Evolutionary conservation across 306 rosid genomes (phyloP).

Genomic region (Boehmeria nivea): DNA sequence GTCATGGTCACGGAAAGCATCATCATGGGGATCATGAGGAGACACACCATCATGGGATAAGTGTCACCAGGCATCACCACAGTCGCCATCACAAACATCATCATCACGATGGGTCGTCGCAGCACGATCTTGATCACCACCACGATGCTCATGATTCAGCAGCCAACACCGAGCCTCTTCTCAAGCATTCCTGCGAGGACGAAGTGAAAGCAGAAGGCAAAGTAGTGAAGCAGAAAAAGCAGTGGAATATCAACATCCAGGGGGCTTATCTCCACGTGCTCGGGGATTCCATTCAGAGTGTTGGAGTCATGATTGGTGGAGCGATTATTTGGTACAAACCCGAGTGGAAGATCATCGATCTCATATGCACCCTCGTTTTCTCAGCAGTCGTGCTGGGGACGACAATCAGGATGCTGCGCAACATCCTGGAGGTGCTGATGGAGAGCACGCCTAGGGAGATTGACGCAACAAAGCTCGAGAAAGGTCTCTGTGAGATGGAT

Average conservation of each 20-base stretch:
- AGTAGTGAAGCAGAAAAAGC: conserved; percentile 10
- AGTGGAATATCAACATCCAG: conserved; percentile 41
- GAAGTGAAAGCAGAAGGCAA: conserved; percentile 11
- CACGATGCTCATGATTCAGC: conserved; percentile 16
- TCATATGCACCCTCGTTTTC: conserved; percentile 39
- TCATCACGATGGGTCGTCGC: conserved; percentile 11
- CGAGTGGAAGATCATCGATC: conserved; percentile 46
- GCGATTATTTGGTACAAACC: conserved; percentile 52
- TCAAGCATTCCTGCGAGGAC: conserved; percentile 19
- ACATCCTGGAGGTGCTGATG: conserved; percentile 52
- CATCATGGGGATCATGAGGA: conserved; percentile 18
- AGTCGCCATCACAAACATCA: conserved; percentile 3
- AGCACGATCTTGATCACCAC: conserved; percentile 20
- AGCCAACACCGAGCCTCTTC: conserved; percentile 25
- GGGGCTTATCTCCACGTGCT: conserved; percentile 64
- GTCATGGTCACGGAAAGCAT: conserved; percentile 27
- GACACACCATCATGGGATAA: conserved; percentile 17
- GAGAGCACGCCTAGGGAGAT: conserved; percentile 58
- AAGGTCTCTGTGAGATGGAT: conserved; percentile 52
- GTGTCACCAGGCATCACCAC: conserved; percentile 24
- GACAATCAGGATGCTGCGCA: conserved; percentile 49
- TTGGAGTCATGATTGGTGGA: conserved; percentile 65
- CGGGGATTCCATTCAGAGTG: conserved; percentile 53
- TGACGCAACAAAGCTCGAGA: conserved; percentile 51
- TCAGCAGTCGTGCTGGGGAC: conserved; percentile 36